Percentiles rank a stretch among this genome's conserved stretches.
Evolutionary conservation across 176 grass and related monocot species (phyloP).

Genomic region (Rhynchospora tenuis): DNA sequence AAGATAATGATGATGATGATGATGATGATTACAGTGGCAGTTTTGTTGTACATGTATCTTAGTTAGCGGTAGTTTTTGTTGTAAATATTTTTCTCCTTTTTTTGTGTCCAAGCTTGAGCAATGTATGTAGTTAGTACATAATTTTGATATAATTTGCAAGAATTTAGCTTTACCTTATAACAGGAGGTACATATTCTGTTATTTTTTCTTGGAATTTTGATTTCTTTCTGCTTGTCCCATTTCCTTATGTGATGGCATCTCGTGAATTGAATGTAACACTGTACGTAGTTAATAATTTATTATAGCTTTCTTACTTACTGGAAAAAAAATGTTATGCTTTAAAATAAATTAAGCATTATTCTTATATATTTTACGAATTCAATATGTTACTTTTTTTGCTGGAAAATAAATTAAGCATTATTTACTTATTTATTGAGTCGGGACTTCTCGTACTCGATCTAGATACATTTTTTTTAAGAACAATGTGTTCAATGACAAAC

Average conservation of each 20-base stretch:
- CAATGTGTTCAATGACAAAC: not conserved
- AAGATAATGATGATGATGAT: conserved; percentile 13
- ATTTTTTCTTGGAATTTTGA: not conserved
- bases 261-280: not conserved
- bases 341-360: too few species aligned
- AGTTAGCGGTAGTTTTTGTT: not conserved
- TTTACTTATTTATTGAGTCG: too few species aligned
- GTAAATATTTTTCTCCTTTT: not conserved
- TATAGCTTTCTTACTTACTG: not conserved
- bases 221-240: not conserved
- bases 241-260: not conserved
- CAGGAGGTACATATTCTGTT: not conserved
- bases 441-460: too few species aligned
- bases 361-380: too few species aligned
- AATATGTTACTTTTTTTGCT: too few species aligned
- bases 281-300: not conserved
- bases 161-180: not conserved
- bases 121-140: not conserved
- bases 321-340: too few species aligned
- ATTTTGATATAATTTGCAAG: not conserved
- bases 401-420: too few species aligned
- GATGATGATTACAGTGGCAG: conserved; percentile 16
- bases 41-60: conserved; percentile 10
- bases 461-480: not conserved
- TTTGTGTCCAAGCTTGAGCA: not conserved